Base-by-base conservation (phyloP, 108 stramenopile species). In the Skeletonema marinoi region DNA sequence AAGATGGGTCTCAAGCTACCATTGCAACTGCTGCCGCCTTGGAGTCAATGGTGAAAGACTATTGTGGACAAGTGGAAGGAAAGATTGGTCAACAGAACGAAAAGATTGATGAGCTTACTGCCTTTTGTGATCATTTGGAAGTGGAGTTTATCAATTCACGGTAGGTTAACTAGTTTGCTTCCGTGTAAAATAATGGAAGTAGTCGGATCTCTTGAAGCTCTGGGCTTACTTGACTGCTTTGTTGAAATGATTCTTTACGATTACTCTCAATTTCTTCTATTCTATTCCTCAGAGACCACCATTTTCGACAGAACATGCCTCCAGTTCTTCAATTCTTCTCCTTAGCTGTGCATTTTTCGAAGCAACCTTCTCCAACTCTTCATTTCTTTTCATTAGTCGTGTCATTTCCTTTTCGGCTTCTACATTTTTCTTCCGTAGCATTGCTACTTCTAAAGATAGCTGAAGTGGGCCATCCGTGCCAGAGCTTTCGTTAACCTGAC, bases 91-190 rank as follows among this genome's bases (percentile, higher is more conserved):
- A 67, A 30, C 88, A 93, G 70, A 70, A 82, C 21, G 81, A 84
- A 39, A 85, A 88, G 48, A 85, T 91, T 59, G 77, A 86, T 14
- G 88, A 91, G 66, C 70, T 93, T 29, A 77, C 84, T 33, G 88
- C 92, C 10, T 77, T 93, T 58, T 89, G 88, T 62, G 86, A 89
- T 64, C 88, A 86, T 78, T 80, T 90, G 79, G 92, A 93, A 54
- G 74, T 62, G 38, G 72, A 73, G 54, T 68, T 82, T 33, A 42
- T 70, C 50, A 65, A 68, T 66, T 46, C 44, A 11, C 7, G 44
- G 44, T 46, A 46, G 44, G 7, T 56, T 56, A 4, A 21, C 4
- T 6, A 7, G 5, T 19, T 17, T 51, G 1, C 17, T 5, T 51
- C 19, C 17, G n/a, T 21, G 4, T 19, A 51, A 17, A 51, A 14